Evolutionary conservation across 73 alveolate genomes (phyloP), one percentile per base, ranked within the genome.

Genomic region (Halteria grandinella): DNA sequence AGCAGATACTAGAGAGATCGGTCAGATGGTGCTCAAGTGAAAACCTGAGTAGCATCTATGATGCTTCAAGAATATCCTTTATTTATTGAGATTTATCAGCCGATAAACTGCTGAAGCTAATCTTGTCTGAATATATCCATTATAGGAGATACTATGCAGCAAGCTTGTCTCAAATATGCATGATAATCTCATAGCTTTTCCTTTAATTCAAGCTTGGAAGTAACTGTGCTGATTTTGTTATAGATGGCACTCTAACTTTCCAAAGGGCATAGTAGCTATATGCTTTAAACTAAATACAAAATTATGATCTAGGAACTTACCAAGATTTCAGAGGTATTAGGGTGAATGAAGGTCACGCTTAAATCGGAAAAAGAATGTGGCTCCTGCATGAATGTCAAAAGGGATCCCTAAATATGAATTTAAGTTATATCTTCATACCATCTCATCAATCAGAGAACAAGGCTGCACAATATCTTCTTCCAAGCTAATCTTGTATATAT

Each of bases 331-430:
- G 45, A 54, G 27, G 43, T 43, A 4, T 44, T 36, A 11, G 6
- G 32, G 29, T 77, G 75, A 14, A 0, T 29, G 31, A 77, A 39
- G 32, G 29, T 25, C 27, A 77, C 63, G 4, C 21, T 21, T 15
- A 77, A 45, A 62, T 77, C 88, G 7, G 75, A 29, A 48, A 77
- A 77, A 6, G 47, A 44, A 34, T 77, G 63, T 18, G 40, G 51
- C 32, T 45, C 73, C 1, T 60, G 60, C 3, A 32, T 25, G 20
- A 28, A 33, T 8, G 24, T 8, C 39, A 77, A 23, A n/a, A 77
- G 28, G 3, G 14, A 33, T 29, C 54, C 18, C 74, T 57, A n/a
- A n/a, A 51, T 8, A 5, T 29, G 45, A 31, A 45, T 44, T 45
- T 14, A 45, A 31, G 4, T 11, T 34, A 12, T 66, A 40, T 14